phyloP scores from a whole-genome alignment of 176 grass and related monocot species.

The Musa troglodytarum region DNA sequence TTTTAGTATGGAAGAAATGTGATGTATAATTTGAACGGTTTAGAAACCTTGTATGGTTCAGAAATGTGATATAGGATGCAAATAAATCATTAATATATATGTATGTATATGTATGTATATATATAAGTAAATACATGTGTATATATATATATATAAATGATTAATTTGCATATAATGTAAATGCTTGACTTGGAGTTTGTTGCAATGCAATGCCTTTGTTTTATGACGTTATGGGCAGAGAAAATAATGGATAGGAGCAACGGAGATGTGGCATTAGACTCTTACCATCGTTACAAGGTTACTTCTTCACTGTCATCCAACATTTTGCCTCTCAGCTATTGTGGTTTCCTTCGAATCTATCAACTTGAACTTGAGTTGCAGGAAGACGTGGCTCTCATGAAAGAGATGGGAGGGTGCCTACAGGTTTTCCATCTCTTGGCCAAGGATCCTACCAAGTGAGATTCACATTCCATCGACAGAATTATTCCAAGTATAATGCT shows the following conservation, averaged over 20 bases:
- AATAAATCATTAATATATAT: too few relatives aligned
- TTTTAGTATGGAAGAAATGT: too few relatives aligned
- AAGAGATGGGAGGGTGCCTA: constrained; percentile 53
- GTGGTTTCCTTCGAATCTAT: background rate
- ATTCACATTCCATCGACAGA: too few relatives aligned
- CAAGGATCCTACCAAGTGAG: constrained; percentile 53
- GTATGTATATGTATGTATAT: background rate
- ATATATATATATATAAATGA: background rate
- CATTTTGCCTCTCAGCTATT: background rate
- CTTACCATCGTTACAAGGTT: constrained; percentile 68
- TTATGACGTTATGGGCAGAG: constrained; percentile 23
- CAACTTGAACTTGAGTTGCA: constrained; percentile 15
- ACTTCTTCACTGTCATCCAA: background rate
- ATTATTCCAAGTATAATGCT: too few relatives aligned
- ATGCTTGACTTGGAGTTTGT: too few relatives aligned
- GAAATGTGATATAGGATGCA: too few relatives aligned
- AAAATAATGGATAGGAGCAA: constrained; percentile 39
- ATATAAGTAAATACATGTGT: background rate
- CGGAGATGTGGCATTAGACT: constrained; percentile 46
- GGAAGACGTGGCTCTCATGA: constrained; percentile 39
- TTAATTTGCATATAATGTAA: too few relatives aligned
- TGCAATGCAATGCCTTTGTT: too few relatives aligned
- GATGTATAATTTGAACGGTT: too few relatives aligned
- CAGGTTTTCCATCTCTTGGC: constrained; percentile 55
- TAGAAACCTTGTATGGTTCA: too few relatives aligned